Percentiles rank a stretch among this genome's conserved stretches.
Evolutionary conservation across 1,139 yeast species (phyloP).

Genomic region (Protomyces inundatus): DNA sequence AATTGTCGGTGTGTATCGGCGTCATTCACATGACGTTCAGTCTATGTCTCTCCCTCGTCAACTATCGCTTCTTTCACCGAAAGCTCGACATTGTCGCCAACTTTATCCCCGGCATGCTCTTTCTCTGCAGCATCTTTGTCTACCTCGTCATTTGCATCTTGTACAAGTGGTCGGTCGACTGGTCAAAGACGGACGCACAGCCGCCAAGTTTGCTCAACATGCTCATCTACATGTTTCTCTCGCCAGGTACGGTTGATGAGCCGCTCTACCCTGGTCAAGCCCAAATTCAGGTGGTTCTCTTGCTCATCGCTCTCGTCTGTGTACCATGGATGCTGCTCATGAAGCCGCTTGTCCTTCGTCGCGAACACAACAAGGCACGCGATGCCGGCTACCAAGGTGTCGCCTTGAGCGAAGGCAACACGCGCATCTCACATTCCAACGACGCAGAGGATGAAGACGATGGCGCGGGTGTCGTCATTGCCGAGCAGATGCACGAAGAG

Average conservation of each 20-base stretch:
- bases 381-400: slow-evolving; percentile 37
- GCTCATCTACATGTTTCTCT: slow-evolving; percentile 90
- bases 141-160: slow-evolving; percentile 76
- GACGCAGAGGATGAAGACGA: slow-evolving; percentile 35
- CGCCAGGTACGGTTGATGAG: slow-evolving; percentile 86
- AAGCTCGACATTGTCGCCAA: slow-evolving; percentile 84
- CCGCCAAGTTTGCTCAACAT: slow-evolving; percentile 93
- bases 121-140: slow-evolving; percentile 95
- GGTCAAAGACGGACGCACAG: slow-evolving; percentile 67
- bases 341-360: slow-evolving; percentile 73
- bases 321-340: slow-evolving; percentile 89
- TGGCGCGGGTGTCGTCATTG: slow-evolving; percentile 35
- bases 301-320: slow-evolving; percentile 74
- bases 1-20: slow-evolving; percentile 89
- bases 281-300: slow-evolving; percentile 65
- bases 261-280: slow-evolving; percentile 80
- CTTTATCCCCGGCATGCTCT: slow-evolving; percentile 85
- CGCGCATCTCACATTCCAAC: slow-evolving; percentile 35
- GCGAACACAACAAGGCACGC: slow-evolving; percentile 41
- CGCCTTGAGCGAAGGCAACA: slow-evolving; percentile 23
- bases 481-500: slow-evolving; percentile 38
- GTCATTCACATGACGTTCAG: slow-evolving; percentile 92
- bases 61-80: slow-evolving; percentile 66
- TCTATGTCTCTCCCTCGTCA: slow-evolving; percentile 74
- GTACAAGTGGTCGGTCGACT: slow-evolving; percentile 92